These are phyloP conservation scores for Pulveroboletus ravenelii DNA, from an alignment of 768 basidiomycete genomes.

Conservation along the genomic window DNA sequence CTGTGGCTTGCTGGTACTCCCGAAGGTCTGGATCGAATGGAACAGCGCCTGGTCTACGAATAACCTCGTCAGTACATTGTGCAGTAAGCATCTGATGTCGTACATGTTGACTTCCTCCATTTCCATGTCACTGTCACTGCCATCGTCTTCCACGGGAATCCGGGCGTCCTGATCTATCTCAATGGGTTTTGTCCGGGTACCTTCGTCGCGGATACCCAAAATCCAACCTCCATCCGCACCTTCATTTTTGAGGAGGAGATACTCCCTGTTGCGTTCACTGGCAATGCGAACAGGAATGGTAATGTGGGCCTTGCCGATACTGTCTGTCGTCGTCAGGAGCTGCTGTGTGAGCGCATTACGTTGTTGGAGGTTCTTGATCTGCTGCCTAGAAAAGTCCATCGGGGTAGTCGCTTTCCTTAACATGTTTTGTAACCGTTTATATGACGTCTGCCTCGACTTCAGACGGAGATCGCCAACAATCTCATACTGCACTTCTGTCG, in stretches of 20 bases:
- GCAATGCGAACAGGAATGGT: constrained; percentile 92
- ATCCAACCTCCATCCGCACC: constrained; percentile 90
- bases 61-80: constrained; percentile 9
- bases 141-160: constrained; percentile 32
- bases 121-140: constrained; percentile 53
- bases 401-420: constrained; percentile 71
- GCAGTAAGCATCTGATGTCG: constrained; percentile 16
- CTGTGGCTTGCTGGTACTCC: constrained; percentile 56
- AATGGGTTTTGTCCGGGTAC: constrained; percentile 81
- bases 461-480: constrained; percentile 94
- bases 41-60: constrained; percentile 28
- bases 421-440: constrained; percentile 90
- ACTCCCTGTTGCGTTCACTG: constrained; percentile 90
- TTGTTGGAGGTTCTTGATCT: constrained; percentile 86
- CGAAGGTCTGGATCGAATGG: constrained; percentile 57
- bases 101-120: constrained; percentile 84
- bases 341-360: constrained; percentile 92
- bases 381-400: constrained; percentile 93
- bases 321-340: constrained; percentile 86
- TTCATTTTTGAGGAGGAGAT: constrained; percentile 91
- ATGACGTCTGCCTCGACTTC: constrained; percentile 92
- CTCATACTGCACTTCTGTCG: constrained; percentile 97
- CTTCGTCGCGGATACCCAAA: constrained; percentile 84
- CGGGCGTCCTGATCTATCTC: constrained; percentile 67
- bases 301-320: constrained; percentile 83